A percentile compares a stretch with the other conserved stretches of the same genome.
Evolutionary conservation across 2,329 filamentous ascomycete genomes (phyloP).

Genomic region (Pseudogymnoascus sp.): DNA sequence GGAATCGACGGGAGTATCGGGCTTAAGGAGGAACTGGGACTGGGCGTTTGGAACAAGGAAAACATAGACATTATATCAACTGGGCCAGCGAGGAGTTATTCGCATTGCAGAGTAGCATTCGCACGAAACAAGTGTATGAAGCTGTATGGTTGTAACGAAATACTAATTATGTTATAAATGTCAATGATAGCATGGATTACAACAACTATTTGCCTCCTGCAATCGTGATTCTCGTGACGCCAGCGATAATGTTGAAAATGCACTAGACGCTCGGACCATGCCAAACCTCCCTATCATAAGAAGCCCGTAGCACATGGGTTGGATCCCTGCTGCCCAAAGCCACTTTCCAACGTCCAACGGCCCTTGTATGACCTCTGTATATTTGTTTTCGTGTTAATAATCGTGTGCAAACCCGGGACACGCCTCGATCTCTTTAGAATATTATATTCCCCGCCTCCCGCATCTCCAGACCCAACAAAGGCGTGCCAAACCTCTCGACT

Average conservation of each 20-base stretch:
- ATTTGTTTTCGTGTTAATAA: neutral
- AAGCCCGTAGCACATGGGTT: neutral
- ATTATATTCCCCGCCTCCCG: neutral
- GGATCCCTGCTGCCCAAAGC: slow-evolving; percentile 6
- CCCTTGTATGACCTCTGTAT: slow-evolving; percentile 3
- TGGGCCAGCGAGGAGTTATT: neutral
- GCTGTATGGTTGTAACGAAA: slow-evolving; percentile 1
- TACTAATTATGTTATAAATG: neutral
- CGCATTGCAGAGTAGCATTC: neutral
- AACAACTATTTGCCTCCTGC: neutral
- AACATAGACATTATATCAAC: neutral
- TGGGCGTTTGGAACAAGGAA: neutral
- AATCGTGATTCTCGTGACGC: neutral
- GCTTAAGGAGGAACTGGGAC: neutral
- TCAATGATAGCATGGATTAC: neutral
- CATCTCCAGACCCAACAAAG: neutral
- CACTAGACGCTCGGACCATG: slow-evolving; percentile 4
- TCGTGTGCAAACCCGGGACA: neutral
- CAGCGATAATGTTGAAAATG: neutral
- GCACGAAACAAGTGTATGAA: neutral
- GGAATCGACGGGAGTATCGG: slow-evolving; percentile 7
- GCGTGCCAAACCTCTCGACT: neutral
- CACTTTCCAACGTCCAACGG: slow-evolving; percentile 1
- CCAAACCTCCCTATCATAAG: slow-evolving; percentile 1
- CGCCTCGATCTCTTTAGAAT: neutral